These are phyloP conservation scores for Nematodospora valgi DNA, from an alignment of 805 yeast genomes.

Conservation along the genomic window DNA sequence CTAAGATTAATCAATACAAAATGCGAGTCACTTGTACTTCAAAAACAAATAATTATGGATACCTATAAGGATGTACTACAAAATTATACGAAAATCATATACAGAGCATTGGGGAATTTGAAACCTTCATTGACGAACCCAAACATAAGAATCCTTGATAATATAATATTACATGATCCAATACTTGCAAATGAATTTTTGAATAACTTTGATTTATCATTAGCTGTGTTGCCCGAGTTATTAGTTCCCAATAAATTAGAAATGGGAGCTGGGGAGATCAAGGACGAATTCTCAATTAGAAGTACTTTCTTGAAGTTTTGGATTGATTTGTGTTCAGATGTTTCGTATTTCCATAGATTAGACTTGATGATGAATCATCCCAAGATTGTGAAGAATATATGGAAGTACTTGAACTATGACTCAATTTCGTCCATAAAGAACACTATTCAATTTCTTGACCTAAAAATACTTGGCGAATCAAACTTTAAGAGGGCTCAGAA, in stretches of 20 bases:
- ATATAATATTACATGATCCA: slow-evolving; percentile 48
- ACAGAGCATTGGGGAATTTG: slow-evolving; percentile 59
- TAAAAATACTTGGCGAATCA: slow-evolving; percentile 53
- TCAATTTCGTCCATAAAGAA: slow-evolving; percentile 35
- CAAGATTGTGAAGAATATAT: slow-evolving; percentile 61
- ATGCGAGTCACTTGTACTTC: slow-evolving; percentile 11
- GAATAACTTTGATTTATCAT: slow-evolving; percentile 64
- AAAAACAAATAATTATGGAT: slow-evolving; percentile 20
- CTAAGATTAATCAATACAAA: neutral
- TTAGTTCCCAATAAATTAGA: slow-evolving; percentile 52
- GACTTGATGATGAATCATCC: slow-evolving; percentile 53
- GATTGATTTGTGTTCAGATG: slow-evolving; percentile 45
- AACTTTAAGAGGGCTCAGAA: slow-evolving; percentile 66
- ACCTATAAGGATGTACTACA: slow-evolving; percentile 53
- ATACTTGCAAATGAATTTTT: slow-evolving; percentile 54
- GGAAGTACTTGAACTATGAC: slow-evolving; percentile 64
- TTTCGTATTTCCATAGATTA: slow-evolving; percentile 57
- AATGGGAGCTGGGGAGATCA: slow-evolving; percentile 31
- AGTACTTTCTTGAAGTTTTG: slow-evolving; percentile 59
- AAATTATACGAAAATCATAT: slow-evolving; percentile 58
- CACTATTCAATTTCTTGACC: slow-evolving; percentile 46
- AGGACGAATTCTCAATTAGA: slow-evolving; percentile 48
- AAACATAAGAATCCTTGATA: slow-evolving; percentile 52
- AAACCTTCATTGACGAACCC: slow-evolving; percentile 63
- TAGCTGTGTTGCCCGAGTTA: slow-evolving; percentile 59